Percentiles rank a stretch among this genome's conserved stretches.
These are phyloP conservation scores for Lasiosphaeria miniovina DNA, from an alignment of 495 filamentous ascomycete genomes.

Conservation along the genomic window DNA sequence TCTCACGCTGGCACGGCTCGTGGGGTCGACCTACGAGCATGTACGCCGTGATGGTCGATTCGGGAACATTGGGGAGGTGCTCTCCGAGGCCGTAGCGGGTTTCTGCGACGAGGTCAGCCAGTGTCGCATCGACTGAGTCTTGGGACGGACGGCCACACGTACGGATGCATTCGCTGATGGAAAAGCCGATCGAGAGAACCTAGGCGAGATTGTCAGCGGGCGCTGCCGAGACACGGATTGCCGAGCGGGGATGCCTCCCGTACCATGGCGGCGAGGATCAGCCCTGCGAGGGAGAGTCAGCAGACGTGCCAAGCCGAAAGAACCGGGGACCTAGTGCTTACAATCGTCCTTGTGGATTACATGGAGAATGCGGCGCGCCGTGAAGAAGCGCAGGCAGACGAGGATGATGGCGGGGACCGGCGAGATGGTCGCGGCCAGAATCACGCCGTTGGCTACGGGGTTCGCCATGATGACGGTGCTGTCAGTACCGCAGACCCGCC, in stretches of 20 bases:
- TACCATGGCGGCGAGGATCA: conserved; percentile 14
- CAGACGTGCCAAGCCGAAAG: neutral
- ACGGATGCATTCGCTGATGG: conserved; percentile 10
- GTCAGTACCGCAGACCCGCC: too few relatives aligned
- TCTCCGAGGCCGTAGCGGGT: conserved; percentile 14
- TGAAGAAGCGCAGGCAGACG: conserved; percentile 24
- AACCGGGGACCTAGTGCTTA: conserved; percentile 6
- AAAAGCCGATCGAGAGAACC: conserved; percentile 10
- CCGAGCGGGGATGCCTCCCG: neutral
- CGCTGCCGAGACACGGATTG: too few relatives aligned
- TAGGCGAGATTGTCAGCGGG: neutral
- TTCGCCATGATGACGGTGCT: neutral
- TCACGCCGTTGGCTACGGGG: conserved; percentile 5
- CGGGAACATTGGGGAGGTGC: neutral
- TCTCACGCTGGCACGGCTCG: too few relatives aligned
- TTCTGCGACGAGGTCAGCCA: conserved; percentile 3
- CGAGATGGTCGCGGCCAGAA: conserved; percentile 15
- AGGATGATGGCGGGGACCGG: conserved; percentile 21
- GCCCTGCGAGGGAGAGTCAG: conserved; percentile 7
- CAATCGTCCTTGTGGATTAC: conserved; percentile 23
- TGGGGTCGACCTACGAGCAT: conserved; percentile 3
- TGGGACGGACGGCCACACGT: neutral
- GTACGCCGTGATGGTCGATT: conserved; percentile 7
- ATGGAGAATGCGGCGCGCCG: conserved; percentile 18
- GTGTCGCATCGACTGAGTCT: neutral